Evolutionary conservation across 106 monocot species (phyloP).

Genomic region (Acanthochlamys bracteata): DNA sequence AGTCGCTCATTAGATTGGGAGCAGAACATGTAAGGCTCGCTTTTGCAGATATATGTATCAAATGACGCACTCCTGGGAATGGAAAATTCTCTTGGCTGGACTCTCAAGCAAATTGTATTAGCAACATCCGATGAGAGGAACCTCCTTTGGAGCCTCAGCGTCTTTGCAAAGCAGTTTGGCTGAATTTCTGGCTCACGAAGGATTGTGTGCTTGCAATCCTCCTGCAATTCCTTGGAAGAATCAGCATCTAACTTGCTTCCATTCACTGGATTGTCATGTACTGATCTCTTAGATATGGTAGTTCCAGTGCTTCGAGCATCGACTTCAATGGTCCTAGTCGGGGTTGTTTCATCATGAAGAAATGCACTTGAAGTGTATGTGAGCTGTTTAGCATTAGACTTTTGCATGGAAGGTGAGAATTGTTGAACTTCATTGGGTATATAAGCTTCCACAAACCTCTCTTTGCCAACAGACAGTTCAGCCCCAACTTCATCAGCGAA

Average conservation of each 20-base stretch:
- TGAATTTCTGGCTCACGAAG: constrained; percentile 44
- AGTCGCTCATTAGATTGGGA: constrained; percentile 32
- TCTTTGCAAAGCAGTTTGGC: constrained; percentile 62
- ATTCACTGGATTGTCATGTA: constrained; percentile 17
- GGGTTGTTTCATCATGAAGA: constrained; percentile 19
- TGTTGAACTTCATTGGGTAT: constrained; percentile 16
- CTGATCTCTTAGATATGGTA: constrained; percentile 15
- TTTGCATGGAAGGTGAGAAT: constrained; percentile 20
- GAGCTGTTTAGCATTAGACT: constrained; percentile 13
- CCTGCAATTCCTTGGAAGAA: constrained; percentile 23
- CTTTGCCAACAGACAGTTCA: constrained; percentile 25
- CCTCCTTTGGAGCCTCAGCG: constrained; percentile 43
- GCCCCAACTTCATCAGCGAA: constrained; percentile 36
- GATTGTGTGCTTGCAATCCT: constrained; percentile 17
- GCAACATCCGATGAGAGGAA: constrained; percentile 32
- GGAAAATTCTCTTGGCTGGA: constrained; percentile 32
- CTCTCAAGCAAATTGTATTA: constrained; percentile 36
- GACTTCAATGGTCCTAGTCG: constrained; percentile 19
- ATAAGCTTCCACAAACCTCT: constrained; percentile 20
- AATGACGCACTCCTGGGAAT: constrained; percentile 35
- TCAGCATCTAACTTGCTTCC: constrained; percentile 14
- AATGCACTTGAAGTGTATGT: background rate
- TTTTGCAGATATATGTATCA: constrained; percentile 45
- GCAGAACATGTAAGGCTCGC: constrained; percentile 35
- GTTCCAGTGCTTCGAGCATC: constrained; percentile 20